Evolutionary conservation across 1,139 yeast genomes (phyloP).

Genomic region (Taphrina deformans): DNA sequence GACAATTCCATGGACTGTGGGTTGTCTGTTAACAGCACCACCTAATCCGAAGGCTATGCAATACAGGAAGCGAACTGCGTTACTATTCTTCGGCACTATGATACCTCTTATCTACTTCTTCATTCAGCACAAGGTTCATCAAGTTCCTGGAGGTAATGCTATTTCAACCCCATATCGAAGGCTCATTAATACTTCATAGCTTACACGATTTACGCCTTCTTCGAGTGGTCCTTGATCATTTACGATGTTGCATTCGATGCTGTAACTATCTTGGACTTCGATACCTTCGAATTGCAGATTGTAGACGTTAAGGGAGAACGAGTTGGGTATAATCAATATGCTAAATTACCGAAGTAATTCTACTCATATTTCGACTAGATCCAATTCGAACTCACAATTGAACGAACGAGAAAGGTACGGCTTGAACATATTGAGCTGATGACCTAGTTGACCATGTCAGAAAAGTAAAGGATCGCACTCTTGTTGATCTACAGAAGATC

Average conservation of each 20-base stretch:
- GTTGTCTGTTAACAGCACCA: constrained; percentile 59
- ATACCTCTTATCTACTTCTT: constrained; percentile 85
- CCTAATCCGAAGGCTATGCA: constrained; percentile 52
- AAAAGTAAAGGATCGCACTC: constrained; percentile 5
- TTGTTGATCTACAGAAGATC: constrained; percentile 3
- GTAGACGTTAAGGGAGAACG: constrained; percentile 45
- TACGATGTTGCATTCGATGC: constrained; percentile 84
- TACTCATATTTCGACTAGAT: constrained; percentile 9
- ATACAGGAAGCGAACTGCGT: constrained; percentile 58
- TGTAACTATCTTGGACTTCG: constrained; percentile 71
- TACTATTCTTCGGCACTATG: constrained; percentile 65
- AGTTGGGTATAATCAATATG: constrained; percentile 23
- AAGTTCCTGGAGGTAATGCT: constrained; percentile 60
- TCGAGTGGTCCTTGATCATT: constrained; percentile 86
- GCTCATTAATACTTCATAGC: too few species aligned
- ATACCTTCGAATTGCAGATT: constrained; percentile 55
- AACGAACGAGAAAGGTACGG: constrained; percentile 8
- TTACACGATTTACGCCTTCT: constrained; percentile 87
- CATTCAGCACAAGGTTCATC: constrained; percentile 88
- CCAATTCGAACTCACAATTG: neutral
- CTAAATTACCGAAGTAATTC: constrained; percentile 19
- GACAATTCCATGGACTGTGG: constrained; percentile 86
- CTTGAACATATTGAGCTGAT: neutral
- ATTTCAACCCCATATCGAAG: too few species aligned
- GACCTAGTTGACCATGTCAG: neutral